Conservation (phyloP, 2,329 filamentous ascomycete species). For the Kalaharituber pfeilii region DNA sequence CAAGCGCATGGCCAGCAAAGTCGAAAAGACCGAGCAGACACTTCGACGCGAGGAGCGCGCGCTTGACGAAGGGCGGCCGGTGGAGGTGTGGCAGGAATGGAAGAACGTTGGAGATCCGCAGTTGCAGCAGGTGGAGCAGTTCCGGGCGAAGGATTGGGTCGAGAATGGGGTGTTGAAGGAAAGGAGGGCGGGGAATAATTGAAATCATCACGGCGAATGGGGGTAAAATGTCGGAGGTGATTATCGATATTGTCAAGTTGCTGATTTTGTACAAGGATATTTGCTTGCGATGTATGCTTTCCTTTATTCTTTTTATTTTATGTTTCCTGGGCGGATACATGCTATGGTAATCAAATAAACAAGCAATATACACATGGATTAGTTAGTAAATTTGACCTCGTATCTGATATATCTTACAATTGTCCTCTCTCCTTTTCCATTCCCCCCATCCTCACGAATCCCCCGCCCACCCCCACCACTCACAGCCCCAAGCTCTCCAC, state of each 20-base stretch:
- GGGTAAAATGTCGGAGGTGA: neutral
- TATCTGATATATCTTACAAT: neutral
- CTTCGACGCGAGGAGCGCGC: conserved; percentile 19
- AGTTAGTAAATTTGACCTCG: neutral
- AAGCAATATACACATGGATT: too few relatives aligned
- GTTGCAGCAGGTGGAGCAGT: conserved; percentile 9
- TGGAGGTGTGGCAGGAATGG: conserved; percentile 20
- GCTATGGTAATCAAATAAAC: too few relatives aligned
- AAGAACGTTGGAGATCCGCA: conserved; percentile 1
- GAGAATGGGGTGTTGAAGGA: conserved; percentile 19
- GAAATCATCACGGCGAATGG: neutral
- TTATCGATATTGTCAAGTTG: neutral
- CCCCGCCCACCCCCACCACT: neutral
- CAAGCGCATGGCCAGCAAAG: conserved; percentile 17
- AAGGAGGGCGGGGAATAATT: neutral
- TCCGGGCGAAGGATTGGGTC: conserved; percentile 19
- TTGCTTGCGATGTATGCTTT: neutral
- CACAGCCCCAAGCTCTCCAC: conserved; percentile 5
- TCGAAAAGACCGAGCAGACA: conserved; percentile 21
- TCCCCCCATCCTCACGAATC: neutral
- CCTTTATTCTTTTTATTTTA: neutral
- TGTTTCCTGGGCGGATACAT: neutral
- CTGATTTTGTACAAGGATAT: neutral
- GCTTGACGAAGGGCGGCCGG: conserved; percentile 18
- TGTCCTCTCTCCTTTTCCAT: neutral